These are phyloP conservation scores for Myriosclerotinia curreyana DNA, from an alignment of 2,329 filamentous ascomycete species.

Conservation along the genomic window DNA sequence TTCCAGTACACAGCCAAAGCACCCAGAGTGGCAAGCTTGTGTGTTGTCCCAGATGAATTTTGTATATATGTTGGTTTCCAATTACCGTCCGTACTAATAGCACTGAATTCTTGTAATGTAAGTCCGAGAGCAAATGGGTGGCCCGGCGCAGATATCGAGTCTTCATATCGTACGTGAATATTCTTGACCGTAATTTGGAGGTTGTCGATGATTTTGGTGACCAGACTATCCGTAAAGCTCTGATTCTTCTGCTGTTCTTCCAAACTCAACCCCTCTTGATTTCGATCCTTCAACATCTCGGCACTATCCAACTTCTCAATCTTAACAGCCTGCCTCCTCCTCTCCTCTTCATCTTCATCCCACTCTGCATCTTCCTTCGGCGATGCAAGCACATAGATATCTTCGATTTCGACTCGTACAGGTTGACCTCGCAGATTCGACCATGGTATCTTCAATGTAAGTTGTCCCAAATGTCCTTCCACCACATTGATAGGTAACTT, in stretches of 20 bases:
- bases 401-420: conserved; percentile 91
- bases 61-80: conserved; percentile 98
- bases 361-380: conserved; percentile 95
- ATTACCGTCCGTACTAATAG: conserved; percentile 88
- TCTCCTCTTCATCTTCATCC: conserved; percentile 87
- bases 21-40: conserved; percentile 89
- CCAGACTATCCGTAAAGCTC: conserved; percentile 91
- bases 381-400: conserved; percentile 92
- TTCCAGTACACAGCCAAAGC: conserved; percentile 97
- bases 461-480: conserved; percentile 86
- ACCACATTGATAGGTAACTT: conserved; percentile 95
- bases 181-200: conserved; percentile 97
- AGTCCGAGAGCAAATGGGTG: conserved; percentile 93
- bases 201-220: conserved; percentile 97
- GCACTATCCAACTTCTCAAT: conserved; percentile 98
- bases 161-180: conserved; percentile 96
- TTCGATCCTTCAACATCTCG: conserved; percentile 88
- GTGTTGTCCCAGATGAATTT: conserved; percentile 74
- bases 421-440: conserved; percentile 93
- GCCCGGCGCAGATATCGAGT: conserved; percentile 89
- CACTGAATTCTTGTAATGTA: conserved; percentile 94
- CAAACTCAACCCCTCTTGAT: conserved; percentile 85
- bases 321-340: conserved; percentile 84
- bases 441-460: conserved; percentile 94
- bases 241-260: conserved; percentile 98